phyloP scores from a whole-genome alignment of 306 rosid species.

The Corylus avellana region DNA sequence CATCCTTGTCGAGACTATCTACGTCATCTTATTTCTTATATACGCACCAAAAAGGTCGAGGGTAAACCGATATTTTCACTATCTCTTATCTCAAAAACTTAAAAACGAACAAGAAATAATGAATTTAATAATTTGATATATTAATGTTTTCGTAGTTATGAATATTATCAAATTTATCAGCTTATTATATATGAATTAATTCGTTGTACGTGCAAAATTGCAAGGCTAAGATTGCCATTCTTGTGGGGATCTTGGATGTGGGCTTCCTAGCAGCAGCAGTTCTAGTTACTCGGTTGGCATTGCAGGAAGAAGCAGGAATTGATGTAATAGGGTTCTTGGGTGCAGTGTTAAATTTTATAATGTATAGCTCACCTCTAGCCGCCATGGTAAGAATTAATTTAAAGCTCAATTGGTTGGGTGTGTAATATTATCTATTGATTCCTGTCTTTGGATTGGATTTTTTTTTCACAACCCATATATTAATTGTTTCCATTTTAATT shows the following conservation, averaged over 20 bases:
- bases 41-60: constrained; percentile 48
- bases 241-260: constrained; percentile 46
- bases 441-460: no score
- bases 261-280: constrained; percentile 38
- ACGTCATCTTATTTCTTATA: constrained; percentile 48
- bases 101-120: background rate
- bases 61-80: constrained; percentile 20
- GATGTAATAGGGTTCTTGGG: constrained; percentile 51
- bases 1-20: constrained; percentile 43
- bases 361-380: constrained; percentile 63
- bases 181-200: background rate
- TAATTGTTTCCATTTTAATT: no score
- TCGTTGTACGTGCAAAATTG: background rate
- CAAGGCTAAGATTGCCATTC: constrained; percentile 41
- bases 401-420: background rate
- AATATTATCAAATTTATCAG: background rate
- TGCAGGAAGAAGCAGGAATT: constrained; percentile 42
- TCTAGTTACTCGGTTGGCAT: constrained; percentile 31
- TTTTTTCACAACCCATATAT: no score
- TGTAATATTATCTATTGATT: no score
- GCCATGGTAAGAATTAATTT: constrained; percentile 36
- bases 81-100: no score
- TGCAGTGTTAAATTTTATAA: constrained; percentile 54
- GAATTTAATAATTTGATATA: no score
- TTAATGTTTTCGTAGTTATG: background rate